These are phyloP conservation scores for Venturia oleaginea DNA, from an alignment of 2,329 filamentous ascomycete species.

Conservation along the genomic window DNA sequence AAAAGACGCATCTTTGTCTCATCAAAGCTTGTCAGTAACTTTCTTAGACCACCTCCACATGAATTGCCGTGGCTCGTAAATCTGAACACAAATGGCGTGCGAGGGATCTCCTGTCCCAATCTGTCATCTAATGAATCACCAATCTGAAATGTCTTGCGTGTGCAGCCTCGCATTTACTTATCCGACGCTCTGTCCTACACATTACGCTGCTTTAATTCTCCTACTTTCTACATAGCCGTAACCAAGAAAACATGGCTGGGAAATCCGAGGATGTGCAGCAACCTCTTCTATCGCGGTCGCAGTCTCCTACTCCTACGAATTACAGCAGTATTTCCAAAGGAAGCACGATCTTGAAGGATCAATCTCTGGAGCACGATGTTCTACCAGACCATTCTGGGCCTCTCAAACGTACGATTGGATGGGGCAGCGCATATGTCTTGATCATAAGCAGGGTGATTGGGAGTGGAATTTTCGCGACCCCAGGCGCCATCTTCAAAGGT, in stretches of 20 bases:
- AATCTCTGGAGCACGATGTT: conserved; percentile 10
- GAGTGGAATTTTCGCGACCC: conserved; percentile 58
- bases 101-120: neutral
- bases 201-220: neutral
- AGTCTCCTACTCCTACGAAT: neutral
- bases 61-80: conserved; percentile 1
- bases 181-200: neutral
- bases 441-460: conserved; percentile 41
- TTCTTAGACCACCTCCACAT: neutral
- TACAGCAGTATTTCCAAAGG: conserved; percentile 6
- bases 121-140: too few species aligned
- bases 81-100: conserved; percentile 2
- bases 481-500: conserved; percentile 46
- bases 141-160: neutral
- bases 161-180: neutral
- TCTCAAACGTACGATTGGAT: conserved; percentile 4
- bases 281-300: neutral
- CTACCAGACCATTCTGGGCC: conserved; percentile 6
- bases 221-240: neutral
- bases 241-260: neutral
- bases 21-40: neutral
- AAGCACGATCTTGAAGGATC: neutral
- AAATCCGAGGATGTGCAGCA: neutral
- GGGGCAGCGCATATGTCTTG: conserved; percentile 13
- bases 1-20: neutral